Percentiles rank a stretch among this genome's conserved stretches.
Evolutionary conservation across 495 filamentous ascomycete genomes (phyloP).

Genomic region (Beverwykella pulmonaria): DNA sequence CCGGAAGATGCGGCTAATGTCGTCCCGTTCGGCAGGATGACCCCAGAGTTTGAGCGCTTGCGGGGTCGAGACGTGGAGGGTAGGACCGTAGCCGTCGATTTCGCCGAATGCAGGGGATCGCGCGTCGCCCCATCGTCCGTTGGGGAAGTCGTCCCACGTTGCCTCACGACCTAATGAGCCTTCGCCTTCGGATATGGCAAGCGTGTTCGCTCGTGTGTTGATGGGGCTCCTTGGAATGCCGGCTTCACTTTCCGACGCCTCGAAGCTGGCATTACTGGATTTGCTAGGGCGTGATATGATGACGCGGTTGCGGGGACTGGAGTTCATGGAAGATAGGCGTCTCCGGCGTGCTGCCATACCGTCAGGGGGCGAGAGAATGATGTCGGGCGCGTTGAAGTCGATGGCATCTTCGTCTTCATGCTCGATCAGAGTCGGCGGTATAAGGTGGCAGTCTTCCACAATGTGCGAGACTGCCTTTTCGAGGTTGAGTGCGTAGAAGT

Average conservation of each 20-base stretch:
- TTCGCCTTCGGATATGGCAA: conserved; percentile 90
- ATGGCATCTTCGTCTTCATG: conserved; percentile 50
- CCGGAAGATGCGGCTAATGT: conserved; percentile 79
- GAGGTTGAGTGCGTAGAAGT: conserved; percentile 96
- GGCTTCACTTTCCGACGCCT: conserved; percentile 68
- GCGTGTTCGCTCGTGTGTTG: conserved; percentile 73
- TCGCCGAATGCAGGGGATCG: conserved; percentile 81
- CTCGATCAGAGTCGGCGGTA: conserved; percentile 52
- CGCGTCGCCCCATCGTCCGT: conserved; percentile 95
- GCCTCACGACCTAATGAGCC: conserved; percentile 91
- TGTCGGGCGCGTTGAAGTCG: conserved; percentile 52
- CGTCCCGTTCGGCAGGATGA: conserved; percentile 63
- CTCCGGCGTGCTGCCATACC: conserved; percentile 27
- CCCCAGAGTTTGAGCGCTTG: conserved; percentile 85
- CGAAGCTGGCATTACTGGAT: conserved; percentile 59
- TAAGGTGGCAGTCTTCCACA: conserved; percentile 80
- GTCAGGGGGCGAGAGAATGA: conserved; percentile 37
- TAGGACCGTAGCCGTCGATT: conserved; percentile 93
- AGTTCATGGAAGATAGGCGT: conserved; percentile 53
- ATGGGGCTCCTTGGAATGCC: conserved; percentile 61
- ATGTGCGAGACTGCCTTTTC: conserved; percentile 96
- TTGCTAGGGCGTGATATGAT: conserved; percentile 64
- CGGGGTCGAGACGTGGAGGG: conserved; percentile 75
- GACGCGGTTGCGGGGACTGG: conserved; percentile 78
- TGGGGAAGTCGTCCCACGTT: conserved; percentile 98